Evolutionary conservation across 2,329 filamentous ascomycete genomes (phyloP), one percentile per base, ranked within the genome.

Genomic region (Aspergillus viridinutans): DNA sequence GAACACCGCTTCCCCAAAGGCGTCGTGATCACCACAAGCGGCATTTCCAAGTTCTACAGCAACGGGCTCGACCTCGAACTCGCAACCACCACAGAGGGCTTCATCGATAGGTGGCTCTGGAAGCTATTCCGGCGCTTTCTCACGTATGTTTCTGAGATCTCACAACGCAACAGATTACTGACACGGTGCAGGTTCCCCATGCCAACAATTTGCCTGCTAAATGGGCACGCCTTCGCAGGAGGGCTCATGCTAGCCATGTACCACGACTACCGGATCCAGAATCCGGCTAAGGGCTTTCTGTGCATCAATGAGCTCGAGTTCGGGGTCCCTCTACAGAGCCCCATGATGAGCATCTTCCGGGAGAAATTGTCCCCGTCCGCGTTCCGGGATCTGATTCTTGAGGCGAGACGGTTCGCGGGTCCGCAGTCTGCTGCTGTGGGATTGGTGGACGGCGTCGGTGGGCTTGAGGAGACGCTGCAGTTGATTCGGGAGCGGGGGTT

Each of bases 221-320:
- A 90, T 65, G 90, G 90, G 23, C 90, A 95, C 72, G 85, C 87
- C 54, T 94, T 92, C 71, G 90, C 90, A 5, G 90, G 85, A 49
- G 90, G 89, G n/a, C 78, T 92, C 59, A 92, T 94, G 86, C 78
- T 89, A 9, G 84, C 89, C 57, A 90, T 91, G 83, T 85, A 89
- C 74, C 89, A 92, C 74, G 90, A 93, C 76, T 94, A 94, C 77
- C 84, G 90, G 28, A 80, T 94, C 63, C 89, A 90, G 77, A 88
- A 88, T 68, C 83, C 87, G 0, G 68, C 80, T 1, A 80, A 82
- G 21, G 90, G 90, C n/a, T 92, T 85, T 74, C 72, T 90, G 42
- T 93, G 90, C 74, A 77, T 94, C 63, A 93, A 93, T 73, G 90
- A 94, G 76, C 80, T 94, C 14, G 86, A 92, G 63, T 88, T 94